These are phyloP conservation scores for Wickerhamiella allomyrinae DNA, from an alignment of 805 yeast species.

Conservation along the genomic window DNA sequence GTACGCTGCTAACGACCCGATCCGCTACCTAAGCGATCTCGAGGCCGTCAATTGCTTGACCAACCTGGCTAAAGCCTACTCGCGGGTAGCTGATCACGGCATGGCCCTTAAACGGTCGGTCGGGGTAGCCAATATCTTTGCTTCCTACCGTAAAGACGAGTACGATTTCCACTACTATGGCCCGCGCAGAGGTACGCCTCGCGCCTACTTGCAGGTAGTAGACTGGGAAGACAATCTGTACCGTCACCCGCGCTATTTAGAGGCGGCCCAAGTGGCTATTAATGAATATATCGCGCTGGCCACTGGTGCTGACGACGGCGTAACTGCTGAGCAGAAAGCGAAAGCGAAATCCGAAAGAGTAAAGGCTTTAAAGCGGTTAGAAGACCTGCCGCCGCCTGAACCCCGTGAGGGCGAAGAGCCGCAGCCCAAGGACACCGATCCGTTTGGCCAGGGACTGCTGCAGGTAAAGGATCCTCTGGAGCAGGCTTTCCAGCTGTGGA, in stretches of 20 bases:
- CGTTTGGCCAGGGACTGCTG: conserved; percentile 33
- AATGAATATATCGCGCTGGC: conserved; percentile 35
- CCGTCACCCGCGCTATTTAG: conserved; percentile 53
- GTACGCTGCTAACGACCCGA: conserved; percentile 56
- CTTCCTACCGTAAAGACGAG: conserved; percentile 68
- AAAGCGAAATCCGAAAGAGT: conserved; percentile 33
- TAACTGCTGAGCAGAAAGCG: conserved; percentile 22
- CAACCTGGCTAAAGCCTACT: conserved; percentile 75
- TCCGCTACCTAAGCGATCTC: conserved; percentile 73
- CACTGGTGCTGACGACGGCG: conserved; percentile 16
- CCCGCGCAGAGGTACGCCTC: conserved; percentile 77
- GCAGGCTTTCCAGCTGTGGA: conserved; percentile 29
- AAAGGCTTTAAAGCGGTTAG: conserved; percentile 32
- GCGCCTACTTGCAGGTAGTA: conserved; percentile 64
- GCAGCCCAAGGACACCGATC: conserved; percentile 26
- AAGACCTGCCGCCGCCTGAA: conserved; percentile 20
- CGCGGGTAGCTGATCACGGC: conserved; percentile 48
- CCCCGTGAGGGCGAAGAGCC: conserved; percentile 10
- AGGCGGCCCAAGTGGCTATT: conserved; percentile 54
- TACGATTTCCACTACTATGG: conserved; percentile 90
- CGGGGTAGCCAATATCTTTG: conserved; percentile 52
- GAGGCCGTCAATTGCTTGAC: conserved; percentile 83
- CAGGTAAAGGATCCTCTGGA: conserved; percentile 29
- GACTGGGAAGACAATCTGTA: conserved; percentile 71
- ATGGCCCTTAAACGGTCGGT: conserved; percentile 66